These are phyloP conservation scores for Flaveria brownii DNA, from an alignment of 129 eudicot genomes.

Conservation along the genomic window DNA sequence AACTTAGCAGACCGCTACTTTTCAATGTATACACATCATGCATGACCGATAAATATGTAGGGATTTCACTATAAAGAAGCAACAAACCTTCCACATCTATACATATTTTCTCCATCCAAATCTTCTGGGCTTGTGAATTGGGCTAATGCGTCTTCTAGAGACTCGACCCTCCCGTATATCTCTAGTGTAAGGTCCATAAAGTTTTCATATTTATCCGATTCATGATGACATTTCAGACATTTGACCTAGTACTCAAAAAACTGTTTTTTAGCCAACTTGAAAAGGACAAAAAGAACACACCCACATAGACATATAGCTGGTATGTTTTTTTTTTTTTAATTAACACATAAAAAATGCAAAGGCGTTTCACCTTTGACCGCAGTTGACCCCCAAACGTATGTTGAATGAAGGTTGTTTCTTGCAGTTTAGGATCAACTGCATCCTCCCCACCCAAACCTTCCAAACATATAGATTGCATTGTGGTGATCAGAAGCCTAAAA, in stretches of 20 bases:
- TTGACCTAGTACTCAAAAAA: constrained; percentile 55
- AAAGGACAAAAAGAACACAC: background rate
- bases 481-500: constrained; percentile 79
- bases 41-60: constrained; percentile 17
- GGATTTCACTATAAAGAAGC: background rate
- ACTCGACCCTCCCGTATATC: constrained; percentile 83
- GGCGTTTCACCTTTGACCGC: constrained; percentile 62
- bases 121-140: constrained; percentile 89
- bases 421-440: constrained; percentile 62
- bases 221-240: constrained; percentile 85
- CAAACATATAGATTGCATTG: constrained; percentile 93
- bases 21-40: background rate
- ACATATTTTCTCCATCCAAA: constrained; percentile 97
- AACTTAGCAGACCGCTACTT: constrained; percentile 14
- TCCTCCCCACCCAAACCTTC: constrained; percentile 85
- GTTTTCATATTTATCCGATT: constrained; percentile 78
- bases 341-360: constrained; percentile 7
- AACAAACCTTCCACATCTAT: constrained; percentile 86
- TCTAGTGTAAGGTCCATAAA: constrained; percentile 92
- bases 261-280: background rate
- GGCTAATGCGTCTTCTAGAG: constrained; percentile 81
- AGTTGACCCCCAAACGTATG: constrained; percentile 93
- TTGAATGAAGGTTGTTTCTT: constrained; percentile 89
- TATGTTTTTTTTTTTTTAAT: background rate
- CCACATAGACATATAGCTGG: background rate